phyloP scores from a whole-genome alignment of 2,329 filamentous ascomycete species.

The Fusarium circinatum region DNA sequence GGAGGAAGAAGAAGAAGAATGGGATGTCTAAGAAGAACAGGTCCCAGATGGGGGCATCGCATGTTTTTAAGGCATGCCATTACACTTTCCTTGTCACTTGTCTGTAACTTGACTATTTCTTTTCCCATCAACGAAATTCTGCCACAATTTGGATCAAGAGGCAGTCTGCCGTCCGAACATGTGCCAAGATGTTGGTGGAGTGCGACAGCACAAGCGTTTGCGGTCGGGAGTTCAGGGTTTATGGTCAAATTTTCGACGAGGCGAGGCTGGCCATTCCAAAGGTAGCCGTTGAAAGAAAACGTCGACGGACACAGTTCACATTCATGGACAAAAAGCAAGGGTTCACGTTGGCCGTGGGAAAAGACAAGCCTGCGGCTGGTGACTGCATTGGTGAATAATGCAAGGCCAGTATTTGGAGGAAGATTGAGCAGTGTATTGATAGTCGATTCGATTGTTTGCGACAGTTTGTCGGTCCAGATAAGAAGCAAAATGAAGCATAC shows the following conservation, averaged over 20 bases:
- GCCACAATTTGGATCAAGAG: slow-evolving; percentile 37
- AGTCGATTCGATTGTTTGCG: slow-evolving; percentile 22
- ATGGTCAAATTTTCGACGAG: slow-evolving; percentile 30
- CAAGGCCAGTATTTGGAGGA: slow-evolving; percentile 5
- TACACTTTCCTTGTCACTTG: slow-evolving; percentile 24
- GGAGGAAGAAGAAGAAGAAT: slow-evolving; percentile 63
- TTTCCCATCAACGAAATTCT: slow-evolving; percentile 32
- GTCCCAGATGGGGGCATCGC: slow-evolving; percentile 11
- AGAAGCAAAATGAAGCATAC: slow-evolving; percentile 24
- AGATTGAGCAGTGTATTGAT: slow-evolving; percentile 29
- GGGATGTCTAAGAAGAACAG: slow-evolving; percentile 57
- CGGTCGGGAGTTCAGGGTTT: slow-evolving; percentile 43
- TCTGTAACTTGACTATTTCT: slow-evolving; percentile 33
- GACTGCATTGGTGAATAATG: slow-evolving; percentile 4
- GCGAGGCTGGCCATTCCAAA: slow-evolving; percentile 11
- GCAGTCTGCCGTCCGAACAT: slow-evolving; percentile 31
- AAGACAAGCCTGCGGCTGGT: slow-evolving; percentile 10
- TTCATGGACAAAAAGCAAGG: slow-evolving; percentile 32
- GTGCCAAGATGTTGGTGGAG: slow-evolving; percentile 28
- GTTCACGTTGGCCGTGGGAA: slow-evolving; percentile 12
- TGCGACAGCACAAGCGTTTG: slow-evolving; percentile 43
- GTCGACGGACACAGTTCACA: slow-evolving; percentile 19
- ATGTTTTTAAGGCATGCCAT: slow-evolving; percentile 8
- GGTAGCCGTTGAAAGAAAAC: slow-evolving; percentile 19
- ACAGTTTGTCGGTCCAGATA: slow-evolving; percentile 9